phyloP scores from a whole-genome alignment of 108 stramenopile genomes.

The Cyclotella baltica region DNA sequence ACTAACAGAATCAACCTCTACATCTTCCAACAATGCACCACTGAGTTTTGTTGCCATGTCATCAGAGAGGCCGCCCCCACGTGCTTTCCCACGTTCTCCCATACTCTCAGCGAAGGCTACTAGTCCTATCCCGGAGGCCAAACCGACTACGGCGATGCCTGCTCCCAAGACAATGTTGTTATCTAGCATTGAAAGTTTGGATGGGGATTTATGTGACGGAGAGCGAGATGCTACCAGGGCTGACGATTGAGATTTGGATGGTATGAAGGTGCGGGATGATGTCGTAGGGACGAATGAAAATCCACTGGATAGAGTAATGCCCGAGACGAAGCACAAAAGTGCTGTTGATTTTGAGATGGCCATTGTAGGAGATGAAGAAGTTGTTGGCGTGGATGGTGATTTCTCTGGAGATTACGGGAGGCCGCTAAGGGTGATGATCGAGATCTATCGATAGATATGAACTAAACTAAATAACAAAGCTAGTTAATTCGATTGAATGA shows the following conservation, averaged over 20 bases:
- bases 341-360: conserved; percentile 1
- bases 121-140: conserved; percentile 75
- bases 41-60: conserved; percentile 73
- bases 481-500: no score
- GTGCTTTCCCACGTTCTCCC: conserved; percentile 81
- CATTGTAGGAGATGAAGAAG: neutral
- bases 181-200: conserved; percentile 43
- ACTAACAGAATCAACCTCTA: conserved; percentile 77
- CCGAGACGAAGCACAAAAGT: neutral
- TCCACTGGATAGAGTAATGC: conserved; percentile 1
- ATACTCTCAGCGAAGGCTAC: conserved; percentile 80
- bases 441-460: no score
- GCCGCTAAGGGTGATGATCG: no score
- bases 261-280: conserved; percentile 2
- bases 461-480: no score
- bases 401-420: no score
- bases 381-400: neutral
- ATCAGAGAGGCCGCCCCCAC: conserved; percentile 83
- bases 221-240: neutral
- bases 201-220: conserved; percentile 15
- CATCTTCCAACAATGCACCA: conserved; percentile 86
- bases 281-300: conserved; percentile 34
- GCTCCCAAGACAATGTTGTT: conserved; percentile 62
- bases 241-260: neutral
- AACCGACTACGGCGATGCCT: conserved; percentile 76